phyloP scores from a whole-genome alignment of 192 early-diverging fungal species.

The Funneliformis geosporum region DNA sequence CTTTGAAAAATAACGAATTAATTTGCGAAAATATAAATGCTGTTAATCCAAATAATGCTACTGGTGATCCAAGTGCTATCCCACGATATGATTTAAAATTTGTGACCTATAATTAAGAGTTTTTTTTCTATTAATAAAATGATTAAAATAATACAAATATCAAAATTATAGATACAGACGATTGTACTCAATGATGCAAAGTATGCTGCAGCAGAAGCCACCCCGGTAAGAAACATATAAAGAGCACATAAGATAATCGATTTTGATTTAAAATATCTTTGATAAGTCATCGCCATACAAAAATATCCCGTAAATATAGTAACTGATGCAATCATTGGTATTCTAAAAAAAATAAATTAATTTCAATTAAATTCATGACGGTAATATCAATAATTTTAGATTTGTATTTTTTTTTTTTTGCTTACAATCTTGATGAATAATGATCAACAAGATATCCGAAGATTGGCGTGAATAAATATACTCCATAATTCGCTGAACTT shows the following conservation, averaged over 20 bases:
- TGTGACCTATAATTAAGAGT: too few relatives aligned
- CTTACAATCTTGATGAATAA: conserved; percentile 39
- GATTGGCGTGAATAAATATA: conserved; percentile 65
- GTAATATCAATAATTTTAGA: neutral
- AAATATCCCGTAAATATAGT: neutral
- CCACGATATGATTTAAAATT: conserved; percentile 46
- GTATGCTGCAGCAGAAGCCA: neutral
- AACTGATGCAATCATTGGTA: neutral
- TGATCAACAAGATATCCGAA: conserved; percentile 53
- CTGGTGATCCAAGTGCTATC: conserved; percentile 60
- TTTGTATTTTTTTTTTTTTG: too few relatives aligned
- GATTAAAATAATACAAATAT: too few relatives aligned
- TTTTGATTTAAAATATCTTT: neutral
- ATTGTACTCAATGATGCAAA: neutral
- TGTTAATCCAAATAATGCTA: conserved; percentile 62
- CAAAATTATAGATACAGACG: neutral
- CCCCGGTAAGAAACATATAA: neutral
- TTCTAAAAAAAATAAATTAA: neutral
- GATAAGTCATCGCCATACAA: conserved; percentile 5
- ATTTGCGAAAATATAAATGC: conserved; percentile 63
- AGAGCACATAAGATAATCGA: neutral
- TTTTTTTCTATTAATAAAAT: too few relatives aligned
- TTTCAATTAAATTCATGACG: neutral
- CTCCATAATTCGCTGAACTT: conserved; percentile 63
- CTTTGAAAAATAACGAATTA: conserved; percentile 55